Evolutionary conservation across 495 filamentous ascomycete genomes (phyloP), one percentile per base, ranked within the genome.

Genomic region (Xylaria bambusicola): DNA sequence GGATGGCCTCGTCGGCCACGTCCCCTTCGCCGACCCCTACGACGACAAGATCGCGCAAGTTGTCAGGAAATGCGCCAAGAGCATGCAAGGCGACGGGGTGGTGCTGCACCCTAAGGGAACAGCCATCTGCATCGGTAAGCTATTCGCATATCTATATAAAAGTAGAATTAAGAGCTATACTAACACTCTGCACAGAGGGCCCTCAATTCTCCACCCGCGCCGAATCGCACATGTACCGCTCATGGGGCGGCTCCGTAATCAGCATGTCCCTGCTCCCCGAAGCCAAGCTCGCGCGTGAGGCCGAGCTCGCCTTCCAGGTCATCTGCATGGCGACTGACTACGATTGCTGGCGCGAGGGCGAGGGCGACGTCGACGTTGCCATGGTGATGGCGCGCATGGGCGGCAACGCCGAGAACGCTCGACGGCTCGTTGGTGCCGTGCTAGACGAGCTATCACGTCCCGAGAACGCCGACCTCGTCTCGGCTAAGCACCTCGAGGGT

Each of bases 261-360:
- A 98, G 97, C 80, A 99, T 99, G 94, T 93, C 89, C 52, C 86
- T 88, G 21, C 82, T 98, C n/a, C 94, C 94, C 23, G 94, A 99
- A 78, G 88, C 93, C 31, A 98, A 98, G 79, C 85, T 99, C 12
- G 94, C 94, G 26, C 83, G 89, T 31, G 94, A 99, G 79, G 95
- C 95, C 4, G 95, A 99, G 78, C 88, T 99, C 62, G 89, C 88
- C 15, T 97, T 97, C 69, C 91, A 93, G 77, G 93, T 97, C 84
- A 93, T 99, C 64, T 97, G 93, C 80, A 99, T 99, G 95, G 87
- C 89, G 26, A 99, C 94, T 21, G 94, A 99, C 76, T 99, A 99
- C 67, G 95, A 99, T 74, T 96, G 93, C 83, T 98, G 94, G 94
- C 89, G 90, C 70, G 76, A 73, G 29, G 79, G 79, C 5, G 86